phyloP scores from a whole-genome alignment of 179 eudicot species.

The Nepenthes alata region DNA sequence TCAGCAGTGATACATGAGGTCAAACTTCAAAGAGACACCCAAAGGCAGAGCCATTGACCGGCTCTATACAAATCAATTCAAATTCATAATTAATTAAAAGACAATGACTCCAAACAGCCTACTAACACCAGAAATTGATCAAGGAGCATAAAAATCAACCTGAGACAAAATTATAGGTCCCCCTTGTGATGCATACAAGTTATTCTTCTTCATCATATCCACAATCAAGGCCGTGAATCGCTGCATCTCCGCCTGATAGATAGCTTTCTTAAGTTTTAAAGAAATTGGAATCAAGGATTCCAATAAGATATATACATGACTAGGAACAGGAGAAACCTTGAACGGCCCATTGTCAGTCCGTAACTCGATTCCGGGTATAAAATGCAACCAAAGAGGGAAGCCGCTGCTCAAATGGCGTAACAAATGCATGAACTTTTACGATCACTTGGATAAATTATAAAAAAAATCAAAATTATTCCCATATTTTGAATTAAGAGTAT shows the following conservation, averaged over 20 bases:
- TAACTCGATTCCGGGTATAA: constrained; percentile 61
- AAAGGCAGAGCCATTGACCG: too few relatives aligned
- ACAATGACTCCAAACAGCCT: not conserved
- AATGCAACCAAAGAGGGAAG: constrained; percentile 97
- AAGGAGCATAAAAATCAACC: constrained; percentile 25
- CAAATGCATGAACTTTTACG: not conserved
- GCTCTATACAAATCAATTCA: too few relatives aligned
- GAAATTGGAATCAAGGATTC: not conserved
- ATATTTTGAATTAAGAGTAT: too few relatives aligned
- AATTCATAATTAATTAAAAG: not conserved
- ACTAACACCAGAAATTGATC: constrained; percentile 11
- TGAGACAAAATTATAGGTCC: constrained; percentile 89
- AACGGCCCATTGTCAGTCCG: constrained; percentile 86
- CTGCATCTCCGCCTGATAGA: constrained; percentile 70
- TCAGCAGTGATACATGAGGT: too few relatives aligned
- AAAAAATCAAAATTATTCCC: not conserved
- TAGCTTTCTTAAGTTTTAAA: not conserved
- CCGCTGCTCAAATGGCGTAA: constrained; percentile 44
- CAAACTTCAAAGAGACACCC: too few relatives aligned
- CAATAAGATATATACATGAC: not conserved
- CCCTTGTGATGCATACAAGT: constrained; percentile 77
- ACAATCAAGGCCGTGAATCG: constrained; percentile 73
- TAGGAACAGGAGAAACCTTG: constrained; percentile 39
- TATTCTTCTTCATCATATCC: constrained; percentile 73
- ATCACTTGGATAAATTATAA: too few relatives aligned